Evolutionary conservation across 306 rosid genomes (phyloP).

Genomic region (Cyclanthera cordifolia): DNA sequence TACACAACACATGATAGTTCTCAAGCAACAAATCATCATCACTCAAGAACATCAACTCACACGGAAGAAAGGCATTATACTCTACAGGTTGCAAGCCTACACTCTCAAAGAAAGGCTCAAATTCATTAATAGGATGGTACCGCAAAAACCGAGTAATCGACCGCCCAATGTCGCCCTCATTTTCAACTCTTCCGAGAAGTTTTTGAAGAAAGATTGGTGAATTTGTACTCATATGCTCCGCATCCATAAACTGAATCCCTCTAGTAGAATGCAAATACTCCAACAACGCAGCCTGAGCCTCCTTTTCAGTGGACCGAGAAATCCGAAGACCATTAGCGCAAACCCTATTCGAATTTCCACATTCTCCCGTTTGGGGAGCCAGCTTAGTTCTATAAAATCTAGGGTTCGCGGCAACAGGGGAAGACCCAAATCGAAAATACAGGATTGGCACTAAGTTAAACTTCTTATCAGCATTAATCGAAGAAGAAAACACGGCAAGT

Average conservation of each 20-base stretch:
- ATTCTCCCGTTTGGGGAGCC: background rate
- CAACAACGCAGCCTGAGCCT: constrained; percentile 58
- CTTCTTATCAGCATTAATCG: constrained; percentile 13
- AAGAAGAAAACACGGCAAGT: constrained; percentile 17
- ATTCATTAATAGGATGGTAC: constrained; percentile 74
- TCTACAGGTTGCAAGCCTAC: constrained; percentile 61
- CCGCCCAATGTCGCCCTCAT: constrained; percentile 16
- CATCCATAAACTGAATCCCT: constrained; percentile 46
- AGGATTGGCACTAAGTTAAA: constrained; percentile 2
- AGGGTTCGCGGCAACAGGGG: constrained; percentile 23
- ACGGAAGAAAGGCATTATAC: constrained; percentile 44
- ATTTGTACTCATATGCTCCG: constrained; percentile 66
- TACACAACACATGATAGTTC: constrained; percentile 42
- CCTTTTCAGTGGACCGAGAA: constrained; percentile 18
- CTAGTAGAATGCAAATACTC: constrained; percentile 67
- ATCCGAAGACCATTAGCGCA: constrained; percentile 5
- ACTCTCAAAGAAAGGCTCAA: constrained; percentile 82
- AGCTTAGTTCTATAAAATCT: constrained; percentile 28
- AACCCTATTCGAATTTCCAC: background rate
- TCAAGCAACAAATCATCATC: constrained; percentile 48
- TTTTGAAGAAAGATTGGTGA: constrained; percentile 44
- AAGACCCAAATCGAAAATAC: constrained; percentile 13
- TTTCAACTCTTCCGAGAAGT: constrained; percentile 28
- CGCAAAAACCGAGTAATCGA: constrained; percentile 38
- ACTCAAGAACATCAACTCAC: constrained; percentile 36